These are phyloP conservation scores for Cubamyces sp. DNA, from an alignment of 768 basidiomycete genomes.

Conservation along the genomic window DNA sequence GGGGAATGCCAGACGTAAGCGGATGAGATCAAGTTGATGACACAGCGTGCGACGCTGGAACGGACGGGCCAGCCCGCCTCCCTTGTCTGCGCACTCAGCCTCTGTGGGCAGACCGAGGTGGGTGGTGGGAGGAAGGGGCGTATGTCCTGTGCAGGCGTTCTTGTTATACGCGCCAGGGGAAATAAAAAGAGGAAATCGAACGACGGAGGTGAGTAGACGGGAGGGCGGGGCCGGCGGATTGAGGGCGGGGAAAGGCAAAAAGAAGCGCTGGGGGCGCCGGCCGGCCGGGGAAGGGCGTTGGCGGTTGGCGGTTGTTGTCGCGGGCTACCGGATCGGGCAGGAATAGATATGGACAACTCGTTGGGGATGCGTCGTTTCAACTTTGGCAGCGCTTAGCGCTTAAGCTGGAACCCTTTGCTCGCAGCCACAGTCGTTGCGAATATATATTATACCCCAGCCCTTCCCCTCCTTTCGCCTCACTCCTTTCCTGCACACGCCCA, in stretches of 20 bases:
- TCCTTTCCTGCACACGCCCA: not conserved
- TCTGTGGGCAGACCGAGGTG: not conserved
- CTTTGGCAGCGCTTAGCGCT: constrained; percentile 4
- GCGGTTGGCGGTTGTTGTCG: not conserved
- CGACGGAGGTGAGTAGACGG: constrained; percentile 4
- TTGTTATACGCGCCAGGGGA: not conserved
- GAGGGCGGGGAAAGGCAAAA: not conserved
- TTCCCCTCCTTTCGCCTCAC: not conserved
- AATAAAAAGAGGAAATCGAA: constrained; percentile 9
- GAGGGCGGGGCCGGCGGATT: not conserved
- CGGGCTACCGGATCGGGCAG: not conserved
- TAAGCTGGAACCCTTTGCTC: not conserved
- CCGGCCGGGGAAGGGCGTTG: not conserved
- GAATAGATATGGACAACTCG: constrained; percentile 1
- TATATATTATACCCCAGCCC: constrained; percentile 21
- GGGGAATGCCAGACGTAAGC: constrained; percentile 1
- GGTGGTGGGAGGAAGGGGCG: not conserved
- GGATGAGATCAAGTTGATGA: constrained; percentile 16
- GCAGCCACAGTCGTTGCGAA: not conserved
- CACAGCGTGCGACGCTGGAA: not conserved
- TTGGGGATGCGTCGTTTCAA: constrained; percentile 17
- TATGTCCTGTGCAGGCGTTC: not conserved
- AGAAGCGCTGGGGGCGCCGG: not conserved
- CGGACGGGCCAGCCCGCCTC: not conserved
- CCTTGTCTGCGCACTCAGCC: not conserved